Evolutionary conservation across 805 yeast species (phyloP), one percentile per base, ranked within the genome.

Genomic region (Candida rishiriensis): DNA sequence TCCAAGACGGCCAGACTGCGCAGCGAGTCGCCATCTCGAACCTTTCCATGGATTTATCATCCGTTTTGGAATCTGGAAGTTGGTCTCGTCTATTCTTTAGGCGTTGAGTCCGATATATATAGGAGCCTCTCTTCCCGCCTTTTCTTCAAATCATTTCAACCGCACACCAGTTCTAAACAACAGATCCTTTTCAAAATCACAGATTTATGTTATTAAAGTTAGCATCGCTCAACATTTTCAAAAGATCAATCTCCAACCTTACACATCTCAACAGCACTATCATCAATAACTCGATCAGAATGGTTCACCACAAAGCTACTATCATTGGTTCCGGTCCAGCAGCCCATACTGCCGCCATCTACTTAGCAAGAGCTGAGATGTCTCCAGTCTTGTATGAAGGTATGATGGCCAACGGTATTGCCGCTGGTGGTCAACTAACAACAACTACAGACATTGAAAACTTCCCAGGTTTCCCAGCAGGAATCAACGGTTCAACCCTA

Each of bases 381-480:
- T 83, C 85, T 69, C 97, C 99, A 18, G 82, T 86, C 29, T 68
- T 93, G 57, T 93, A 89, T 70, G 99, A 93, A 72, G 99, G 99
- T 60, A 75, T 91, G 85, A 73, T 85, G 63, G 99, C 99, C 53
- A 93, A 93, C 69, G 99, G 99, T 56, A 78, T 91, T 56, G 99
- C 99, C 42, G 97, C 99, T 26, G 99, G 99, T 59, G 99, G 99
- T 49, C 99, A 93, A 72, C 77, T 93, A 59, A 93, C 99, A 53
- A 93, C 99, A 57, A 93, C 99, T 53, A 93, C 99, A 14, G 99
- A 93, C 56, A 85, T 93, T 57, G 99, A 93, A 70, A 93, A 93
- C 76, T 93, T 91, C 78, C 99, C 99, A 34, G 99, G 99, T 45
- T 93, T 93, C 79, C 98, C 99, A 44, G 78, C 81, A 41, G 99